phyloP scores from a whole-genome alignment of 495 filamentous ascomycete species.

The Pyrenopolyporus hunteri region DNA sequence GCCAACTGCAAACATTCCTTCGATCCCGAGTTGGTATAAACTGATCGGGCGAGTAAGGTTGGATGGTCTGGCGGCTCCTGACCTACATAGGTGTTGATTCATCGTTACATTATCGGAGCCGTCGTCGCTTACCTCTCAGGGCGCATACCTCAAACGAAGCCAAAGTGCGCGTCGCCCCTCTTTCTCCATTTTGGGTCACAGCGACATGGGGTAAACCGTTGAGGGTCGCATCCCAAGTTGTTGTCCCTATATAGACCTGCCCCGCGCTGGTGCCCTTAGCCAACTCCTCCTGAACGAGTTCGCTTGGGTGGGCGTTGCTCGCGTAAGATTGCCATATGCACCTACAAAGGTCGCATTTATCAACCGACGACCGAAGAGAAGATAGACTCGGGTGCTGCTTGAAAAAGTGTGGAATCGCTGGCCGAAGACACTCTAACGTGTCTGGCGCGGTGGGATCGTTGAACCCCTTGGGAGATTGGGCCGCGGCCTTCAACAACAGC shows the following conservation, averaged over 20 bases:
- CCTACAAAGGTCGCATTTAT: slow-evolving; percentile 27
- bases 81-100: slow-evolving; percentile 19
- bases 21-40: slow-evolving; percentile 30
- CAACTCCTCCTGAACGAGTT: slow-evolving; percentile 25
- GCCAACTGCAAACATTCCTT: slow-evolving; percentile 28
- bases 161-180: slow-evolving; percentile 13
- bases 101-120: background rate
- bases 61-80: slow-evolving; percentile 20
- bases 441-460: slow-evolving; percentile 18
- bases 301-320: slow-evolving; percentile 19
- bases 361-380: slow-evolving; percentile 19
- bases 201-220: slow-evolving; percentile 34
- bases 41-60: slow-evolving; percentile 26
- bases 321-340: slow-evolving; percentile 34
- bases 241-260: slow-evolving; percentile 30
- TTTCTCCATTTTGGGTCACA: slow-evolving; percentile 20
- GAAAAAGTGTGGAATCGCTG: slow-evolving; percentile 32
- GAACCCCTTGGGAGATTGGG: slow-evolving; percentile 20
- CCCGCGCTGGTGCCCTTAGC: slow-evolving; percentile 6
- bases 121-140: slow-evolving; percentile 22
- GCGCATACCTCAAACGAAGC: slow-evolving; percentile 37
- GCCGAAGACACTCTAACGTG: slow-evolving; percentile 26
- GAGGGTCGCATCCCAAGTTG: slow-evolving; percentile 27
- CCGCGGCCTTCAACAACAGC: slow-evolving; percentile 24
- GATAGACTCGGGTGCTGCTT: slow-evolving; percentile 22